A percentile compares a stretch with the other conserved stretches of the same genome.
Conservation (phyloP, 441 rosid species). For the Eruca vesicaria region DNA sequence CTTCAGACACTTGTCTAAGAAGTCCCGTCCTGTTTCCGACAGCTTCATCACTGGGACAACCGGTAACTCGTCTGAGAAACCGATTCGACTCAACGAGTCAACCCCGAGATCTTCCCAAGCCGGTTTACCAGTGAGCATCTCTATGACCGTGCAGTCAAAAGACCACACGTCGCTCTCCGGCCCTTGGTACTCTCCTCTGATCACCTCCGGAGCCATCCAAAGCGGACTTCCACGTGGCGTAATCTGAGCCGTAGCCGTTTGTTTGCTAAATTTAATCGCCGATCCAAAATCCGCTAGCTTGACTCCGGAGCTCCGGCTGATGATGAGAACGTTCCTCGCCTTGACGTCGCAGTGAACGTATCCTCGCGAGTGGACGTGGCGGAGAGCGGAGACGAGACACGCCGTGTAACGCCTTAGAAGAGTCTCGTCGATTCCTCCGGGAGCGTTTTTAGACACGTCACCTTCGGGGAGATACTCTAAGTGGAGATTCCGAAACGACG, state of each 20-base stretch:
- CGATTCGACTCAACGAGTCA: constrained; percentile 50
- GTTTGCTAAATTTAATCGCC: constrained; percentile 28
- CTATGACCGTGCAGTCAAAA: constrained; percentile 70
- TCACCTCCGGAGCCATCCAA: constrained; percentile 94
- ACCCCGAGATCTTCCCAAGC: constrained; percentile 63
- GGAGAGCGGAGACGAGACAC: constrained; percentile 59
- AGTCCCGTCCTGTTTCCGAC: constrained; percentile 58
- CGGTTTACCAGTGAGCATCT: constrained; percentile 68
- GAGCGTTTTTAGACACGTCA: constrained; percentile 37
- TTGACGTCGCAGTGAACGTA: constrained; percentile 78
- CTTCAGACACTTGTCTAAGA: constrained; percentile 56
- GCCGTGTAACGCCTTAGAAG: constrained; percentile 43
- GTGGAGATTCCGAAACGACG: constrained; percentile 38
- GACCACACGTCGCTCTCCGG: constrained; percentile 87
- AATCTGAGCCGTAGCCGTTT: background rate
- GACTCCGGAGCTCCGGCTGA: constrained; percentile 32
- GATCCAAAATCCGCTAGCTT: constrained; percentile 85
- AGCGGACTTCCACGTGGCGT: constrained; percentile 77
- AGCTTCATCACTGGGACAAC: constrained; percentile 35
- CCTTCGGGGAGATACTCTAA: constrained; percentile 37
- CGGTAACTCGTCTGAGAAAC: constrained; percentile 50
- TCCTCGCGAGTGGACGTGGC: constrained; percentile 51
- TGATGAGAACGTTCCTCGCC: constrained; percentile 58
- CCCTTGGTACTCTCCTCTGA: constrained; percentile 66
- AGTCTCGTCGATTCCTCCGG: constrained; percentile 39